These are phyloP conservation scores for Primulina huaijiensis DNA, from an alignment of 257 asterid species.

Conservation along the genomic window DNA sequence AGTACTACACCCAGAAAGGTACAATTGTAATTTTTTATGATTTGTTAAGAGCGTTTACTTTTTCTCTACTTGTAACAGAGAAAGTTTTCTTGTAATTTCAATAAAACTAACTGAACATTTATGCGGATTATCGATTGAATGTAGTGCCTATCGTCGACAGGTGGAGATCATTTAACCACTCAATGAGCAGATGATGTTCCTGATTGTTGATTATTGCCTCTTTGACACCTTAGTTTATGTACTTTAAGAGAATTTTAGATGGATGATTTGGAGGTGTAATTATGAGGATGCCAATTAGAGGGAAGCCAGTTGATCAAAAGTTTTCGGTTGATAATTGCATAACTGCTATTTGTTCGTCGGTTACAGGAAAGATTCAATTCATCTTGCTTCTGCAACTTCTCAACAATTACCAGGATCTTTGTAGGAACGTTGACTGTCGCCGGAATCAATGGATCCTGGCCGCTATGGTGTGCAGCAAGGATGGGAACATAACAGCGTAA, in stretches of 20 bases:
- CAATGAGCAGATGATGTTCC: conserved; percentile 25
- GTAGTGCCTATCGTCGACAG: conserved; percentile 7
- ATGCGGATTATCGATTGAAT: conserved; percentile 10
- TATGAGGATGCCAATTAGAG: conserved; percentile 46
- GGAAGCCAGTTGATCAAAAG: conserved; percentile 46
- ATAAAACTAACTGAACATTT: neutral
- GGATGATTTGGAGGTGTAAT: conserved; percentile 39
- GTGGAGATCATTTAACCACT: conserved; percentile 22
- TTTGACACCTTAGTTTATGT: conserved; percentile 30
- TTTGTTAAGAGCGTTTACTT: no score
- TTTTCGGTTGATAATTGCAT: conserved; percentile 46
- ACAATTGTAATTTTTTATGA: no score
- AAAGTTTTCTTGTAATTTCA: no score
- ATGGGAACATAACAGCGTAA: conserved; percentile 99
- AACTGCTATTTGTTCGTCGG: conserved; percentile 64
- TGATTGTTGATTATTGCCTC: conserved; percentile 29
- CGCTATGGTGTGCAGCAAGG: conserved; percentile 97
- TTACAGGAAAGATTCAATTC: conserved; percentile 78
- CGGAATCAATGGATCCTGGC: conserved; percentile 84
- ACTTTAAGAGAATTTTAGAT: conserved; percentile 29
- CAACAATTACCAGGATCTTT: conserved; percentile 54
- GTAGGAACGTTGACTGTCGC: conserved; percentile 47
- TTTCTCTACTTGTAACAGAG: no score
- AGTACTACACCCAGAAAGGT: no score
- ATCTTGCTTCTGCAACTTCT: conserved; percentile 61